phyloP scores from a whole-genome alignment of 1,139 yeast genomes.

The Scheffersomyces illinoinensis region DNA sequence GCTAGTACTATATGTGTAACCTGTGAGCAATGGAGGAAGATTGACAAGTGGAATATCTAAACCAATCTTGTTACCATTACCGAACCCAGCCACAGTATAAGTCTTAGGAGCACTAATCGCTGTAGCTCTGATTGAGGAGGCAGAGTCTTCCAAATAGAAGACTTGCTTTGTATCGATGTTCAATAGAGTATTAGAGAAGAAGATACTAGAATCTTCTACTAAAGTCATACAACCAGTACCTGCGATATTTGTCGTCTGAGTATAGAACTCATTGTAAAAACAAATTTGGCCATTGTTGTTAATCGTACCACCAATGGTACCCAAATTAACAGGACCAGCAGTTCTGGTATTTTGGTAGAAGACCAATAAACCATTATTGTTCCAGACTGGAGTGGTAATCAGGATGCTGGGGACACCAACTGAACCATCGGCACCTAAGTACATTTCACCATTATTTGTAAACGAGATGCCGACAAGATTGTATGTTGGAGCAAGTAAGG shows the following conservation, averaged over 20 bases:
- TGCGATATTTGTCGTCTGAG: slow-evolving; percentile 23
- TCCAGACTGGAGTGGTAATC: slow-evolving; percentile 24
- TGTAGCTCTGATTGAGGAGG: slow-evolving; percentile 21
- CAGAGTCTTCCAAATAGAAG: slow-evolving; percentile 20
- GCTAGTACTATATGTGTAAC: slow-evolving; percentile 12
- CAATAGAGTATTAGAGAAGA: slow-evolving; percentile 17
- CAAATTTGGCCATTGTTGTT: slow-evolving; percentile 33
- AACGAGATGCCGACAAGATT: slow-evolving; percentile 20
- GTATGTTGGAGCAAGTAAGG: slow-evolving; percentile 22
- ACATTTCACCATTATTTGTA: slow-evolving; percentile 31
- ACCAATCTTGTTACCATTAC: slow-evolving; percentile 30
- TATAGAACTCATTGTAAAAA: slow-evolving; percentile 23
- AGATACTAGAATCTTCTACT: slow-evolving; percentile 21
- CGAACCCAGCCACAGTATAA: slow-evolving; percentile 32
- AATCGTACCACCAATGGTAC: slow-evolving; percentile 19
- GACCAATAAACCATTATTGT: slow-evolving; percentile 26
- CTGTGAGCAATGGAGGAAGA: slow-evolving; percentile 9
- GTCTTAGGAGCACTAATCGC: slow-evolving; percentile 18
- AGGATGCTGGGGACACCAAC: slow-evolving; percentile 18
- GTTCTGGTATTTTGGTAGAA: slow-evolving; percentile 22
- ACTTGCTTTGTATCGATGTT: slow-evolving; percentile 20
- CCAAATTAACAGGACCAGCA: slow-evolving; percentile 20
- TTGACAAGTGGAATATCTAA: slow-evolving; percentile 16
- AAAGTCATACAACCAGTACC: slow-evolving; percentile 33
- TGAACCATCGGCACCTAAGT: slow-evolving; percentile 25